phyloP scores from a whole-genome alignment of 495 filamentous ascomycete genomes.

The Penicillium dipodomyicola region DNA sequence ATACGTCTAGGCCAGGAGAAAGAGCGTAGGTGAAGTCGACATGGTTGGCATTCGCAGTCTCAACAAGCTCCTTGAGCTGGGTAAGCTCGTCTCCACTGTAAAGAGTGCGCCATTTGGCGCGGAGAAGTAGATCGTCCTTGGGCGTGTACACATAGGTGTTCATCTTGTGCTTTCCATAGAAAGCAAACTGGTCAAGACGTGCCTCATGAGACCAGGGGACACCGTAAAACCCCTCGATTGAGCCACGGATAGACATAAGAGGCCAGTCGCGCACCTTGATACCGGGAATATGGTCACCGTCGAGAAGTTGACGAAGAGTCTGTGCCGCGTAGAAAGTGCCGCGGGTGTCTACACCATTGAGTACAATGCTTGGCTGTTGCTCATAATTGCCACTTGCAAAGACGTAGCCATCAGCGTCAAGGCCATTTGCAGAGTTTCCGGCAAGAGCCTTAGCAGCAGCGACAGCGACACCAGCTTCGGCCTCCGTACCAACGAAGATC shows the following conservation, averaged over 20 bases:
- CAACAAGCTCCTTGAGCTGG: conserved; percentile 16
- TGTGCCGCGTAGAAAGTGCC: conserved; percentile 21
- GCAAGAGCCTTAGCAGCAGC: conserved; percentile 11
- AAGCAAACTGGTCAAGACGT: conserved; percentile 17
- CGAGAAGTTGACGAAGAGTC: conserved; percentile 17
- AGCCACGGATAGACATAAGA: conserved; percentile 21
- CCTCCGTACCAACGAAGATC: conserved; percentile 16
- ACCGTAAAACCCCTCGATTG: conserved; percentile 22
- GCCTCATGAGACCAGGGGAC: conserved; percentile 20
- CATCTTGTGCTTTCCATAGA: conserved; percentile 22
- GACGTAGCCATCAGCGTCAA: conserved; percentile 17
- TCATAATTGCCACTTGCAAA: conserved; percentile 13
- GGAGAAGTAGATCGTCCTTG: conserved; percentile 19
- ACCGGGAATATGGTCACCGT: conserved; percentile 6
- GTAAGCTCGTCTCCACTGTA: conserved; percentile 12
- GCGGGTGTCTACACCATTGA: conserved; percentile 19
- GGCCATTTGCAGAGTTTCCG: conserved; percentile 13
- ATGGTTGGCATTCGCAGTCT: conserved; percentile 17
- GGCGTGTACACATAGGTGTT: conserved; percentile 22
- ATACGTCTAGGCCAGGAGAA: conserved; percentile 16
- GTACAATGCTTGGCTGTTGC: conserved; percentile 15
- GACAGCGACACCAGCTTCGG: conserved; percentile 2
- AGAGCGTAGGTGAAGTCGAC: conserved; percentile 21
- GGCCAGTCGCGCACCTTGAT: conserved; percentile 20
- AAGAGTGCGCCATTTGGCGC: conserved; percentile 17